A percentile compares a stretch with the other conserved stretches of the same genome.
phyloP scores from a whole-genome alignment of 1,284 basidiomycete species.

The Heliocybe sulcata region DNA sequence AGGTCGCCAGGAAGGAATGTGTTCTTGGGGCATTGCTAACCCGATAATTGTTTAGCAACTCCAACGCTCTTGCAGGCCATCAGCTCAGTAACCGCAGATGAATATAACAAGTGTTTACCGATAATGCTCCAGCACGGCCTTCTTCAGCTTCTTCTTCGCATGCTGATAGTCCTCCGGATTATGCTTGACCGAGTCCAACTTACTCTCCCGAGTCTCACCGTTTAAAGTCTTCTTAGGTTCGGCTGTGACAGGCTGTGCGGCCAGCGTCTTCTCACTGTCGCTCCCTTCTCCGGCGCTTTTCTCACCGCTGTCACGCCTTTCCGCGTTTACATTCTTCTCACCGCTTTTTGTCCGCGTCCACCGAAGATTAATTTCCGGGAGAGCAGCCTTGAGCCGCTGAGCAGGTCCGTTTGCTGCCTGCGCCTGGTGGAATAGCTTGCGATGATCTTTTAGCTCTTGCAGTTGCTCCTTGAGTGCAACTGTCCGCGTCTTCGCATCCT shows the following conservation, averaged over 20 bases:
- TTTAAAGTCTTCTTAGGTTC: not conserved
- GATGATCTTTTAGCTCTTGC: slow-evolving; percentile 66
- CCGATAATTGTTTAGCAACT: slow-evolving; percentile 82
- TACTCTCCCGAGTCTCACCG: not conserved
- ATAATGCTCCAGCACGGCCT: slow-evolving; percentile 83
- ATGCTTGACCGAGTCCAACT: slow-evolving; percentile 3
- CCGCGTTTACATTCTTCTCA: not conserved
- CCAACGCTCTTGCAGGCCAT: slow-evolving; percentile 43
- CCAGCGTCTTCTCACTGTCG: not conserved
- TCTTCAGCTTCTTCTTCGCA: slow-evolving; percentile 79
- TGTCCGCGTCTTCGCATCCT: slow-evolving; percentile 45
- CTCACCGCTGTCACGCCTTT: slow-evolving; percentile 1
- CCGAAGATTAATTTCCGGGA: not conserved
- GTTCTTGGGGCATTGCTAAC: slow-evolving; percentile 34
- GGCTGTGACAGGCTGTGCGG: not conserved
- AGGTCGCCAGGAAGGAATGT: not conserved
- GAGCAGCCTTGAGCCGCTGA: not conserved
- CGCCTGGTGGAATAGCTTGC: slow-evolving; percentile 48
- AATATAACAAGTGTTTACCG: slow-evolving; percentile 35
- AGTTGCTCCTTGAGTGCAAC: slow-evolving; percentile 62
- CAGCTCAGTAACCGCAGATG: not conserved
- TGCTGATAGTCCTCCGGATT: slow-evolving; percentile 78
- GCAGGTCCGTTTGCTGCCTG: not conserved
- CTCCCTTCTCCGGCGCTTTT: slow-evolving; percentile 6
- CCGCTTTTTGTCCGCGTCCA: not conserved